Conservation (phyloP, 1,284 basidiomycete species). For the Ustilago shanxiensis region DNA sequence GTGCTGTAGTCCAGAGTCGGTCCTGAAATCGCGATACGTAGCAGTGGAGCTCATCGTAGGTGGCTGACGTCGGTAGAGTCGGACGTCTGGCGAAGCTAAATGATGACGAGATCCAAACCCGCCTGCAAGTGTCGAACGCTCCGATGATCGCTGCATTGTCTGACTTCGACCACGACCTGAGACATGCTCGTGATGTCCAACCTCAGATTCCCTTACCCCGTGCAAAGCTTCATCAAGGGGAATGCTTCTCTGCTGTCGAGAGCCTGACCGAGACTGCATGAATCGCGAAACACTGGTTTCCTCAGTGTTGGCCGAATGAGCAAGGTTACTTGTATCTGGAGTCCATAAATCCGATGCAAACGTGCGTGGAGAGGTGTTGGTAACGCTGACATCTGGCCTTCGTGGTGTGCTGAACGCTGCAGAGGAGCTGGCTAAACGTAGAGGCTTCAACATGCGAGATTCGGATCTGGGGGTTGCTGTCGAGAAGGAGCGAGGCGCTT, state of each 20-base stretch:
- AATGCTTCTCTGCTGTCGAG: background rate
- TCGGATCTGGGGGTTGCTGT: too few species aligned
- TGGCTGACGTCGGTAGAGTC: background rate
- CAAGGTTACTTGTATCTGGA: conserved; percentile 16
- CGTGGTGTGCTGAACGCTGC: background rate
- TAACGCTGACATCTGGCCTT: conserved; percentile 15
- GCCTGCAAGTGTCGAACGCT: background rate
- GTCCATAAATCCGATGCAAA: conserved; percentile 26
- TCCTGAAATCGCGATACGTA: background rate
- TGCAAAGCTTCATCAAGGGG: background rate
- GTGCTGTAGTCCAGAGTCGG: too few species aligned
- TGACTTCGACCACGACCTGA: background rate
- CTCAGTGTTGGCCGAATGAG: conserved; percentile 23
- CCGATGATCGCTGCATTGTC: background rate
- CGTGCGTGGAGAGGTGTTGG: conserved; percentile 17
- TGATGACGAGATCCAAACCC: too few species aligned
- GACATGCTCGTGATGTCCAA: background rate
- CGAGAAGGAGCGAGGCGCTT: background rate
- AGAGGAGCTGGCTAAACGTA: conserved; percentile 7
- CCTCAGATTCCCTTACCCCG: background rate
- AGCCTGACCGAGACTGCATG: background rate
- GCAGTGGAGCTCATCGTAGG: background rate
- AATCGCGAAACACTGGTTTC: conserved; percentile 12
- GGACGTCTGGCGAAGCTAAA: too few species aligned
- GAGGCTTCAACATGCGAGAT: conserved; percentile 3